A percentile compares a stretch with the other conserved stretches of the same genome.
Conservation (phyloP, 2,329 filamentous ascomycete species). For the Alternaria sp. region DNA sequence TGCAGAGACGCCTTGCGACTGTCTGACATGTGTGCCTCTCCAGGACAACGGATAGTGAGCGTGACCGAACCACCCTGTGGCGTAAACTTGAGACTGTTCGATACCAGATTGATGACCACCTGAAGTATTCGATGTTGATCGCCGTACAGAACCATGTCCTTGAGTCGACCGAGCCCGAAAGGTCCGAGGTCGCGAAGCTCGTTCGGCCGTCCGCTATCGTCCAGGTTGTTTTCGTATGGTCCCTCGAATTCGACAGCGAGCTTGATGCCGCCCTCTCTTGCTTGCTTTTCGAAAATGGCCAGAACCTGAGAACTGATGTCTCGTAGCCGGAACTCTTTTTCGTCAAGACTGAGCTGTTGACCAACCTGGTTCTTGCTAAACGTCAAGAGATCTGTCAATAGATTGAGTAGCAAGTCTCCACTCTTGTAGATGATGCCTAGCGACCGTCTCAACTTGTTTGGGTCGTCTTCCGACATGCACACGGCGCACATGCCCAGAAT, state of each 20-base stretch:
- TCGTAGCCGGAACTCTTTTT: constrained; percentile 83
- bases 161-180: constrained; percentile 70
- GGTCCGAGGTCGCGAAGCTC: constrained; percentile 67
- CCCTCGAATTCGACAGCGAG: constrained; percentile 76
- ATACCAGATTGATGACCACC: constrained; percentile 91
- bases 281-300: constrained; percentile 90
- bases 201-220: constrained; percentile 46
- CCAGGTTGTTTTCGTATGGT: constrained; percentile 48
- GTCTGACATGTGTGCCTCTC: constrained; percentile 58
- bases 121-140: constrained; percentile 90
- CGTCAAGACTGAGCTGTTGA: constrained; percentile 79
- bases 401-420: constrained; percentile 80
- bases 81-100: constrained; percentile 92
- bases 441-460: constrained; percentile 78
- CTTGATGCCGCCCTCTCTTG: constrained; percentile 77
- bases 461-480: constrained; percentile 88
- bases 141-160: constrained; percentile 90
- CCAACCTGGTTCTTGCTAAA: constrained; percentile 97
- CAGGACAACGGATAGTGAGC: constrained; percentile 76
- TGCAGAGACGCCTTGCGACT: constrained; percentile 56
- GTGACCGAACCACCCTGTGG: constrained; percentile 76
- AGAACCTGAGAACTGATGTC: constrained; percentile 83
- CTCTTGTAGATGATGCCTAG: constrained; percentile 90
- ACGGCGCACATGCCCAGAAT: constrained; percentile 94
- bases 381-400: constrained; percentile 86